These are phyloP conservation scores for Tolypocladium tropicale DNA, from an alignment of 2,329 filamentous ascomycete species.

Conservation along the genomic window DNA sequence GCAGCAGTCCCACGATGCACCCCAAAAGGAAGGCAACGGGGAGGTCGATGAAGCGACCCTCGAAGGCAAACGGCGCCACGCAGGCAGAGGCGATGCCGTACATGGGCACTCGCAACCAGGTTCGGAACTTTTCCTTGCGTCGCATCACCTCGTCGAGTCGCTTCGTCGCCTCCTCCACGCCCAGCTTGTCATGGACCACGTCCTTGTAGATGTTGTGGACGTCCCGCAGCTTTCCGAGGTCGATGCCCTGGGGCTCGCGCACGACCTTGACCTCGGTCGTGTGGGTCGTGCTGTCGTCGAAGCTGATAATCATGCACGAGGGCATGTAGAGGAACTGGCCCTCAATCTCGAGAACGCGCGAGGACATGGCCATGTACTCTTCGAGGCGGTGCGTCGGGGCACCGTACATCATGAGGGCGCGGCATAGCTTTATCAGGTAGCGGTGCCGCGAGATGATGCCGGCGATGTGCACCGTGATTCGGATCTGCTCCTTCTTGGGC, in stretches of 20 bases:
- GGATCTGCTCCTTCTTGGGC: conserved; percentile 26
- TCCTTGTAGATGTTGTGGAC: conserved; percentile 72
- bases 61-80: conserved; percentile 73
- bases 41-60: conserved; percentile 66
- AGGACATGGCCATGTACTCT: conserved; percentile 85
- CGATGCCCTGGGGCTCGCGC: conserved; percentile 55
- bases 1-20: conserved; percentile 61
- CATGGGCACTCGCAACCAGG: conserved; percentile 49
- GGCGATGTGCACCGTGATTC: conserved; percentile 50
- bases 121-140: conserved; percentile 34
- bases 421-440: conserved; percentile 77
- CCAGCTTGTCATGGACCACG: conserved; percentile 67
- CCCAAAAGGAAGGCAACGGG: conserved; percentile 70
- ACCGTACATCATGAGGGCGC: conserved; percentile 79
- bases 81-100: conserved; percentile 68
- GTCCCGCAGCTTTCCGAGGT: conserved; percentile 64
- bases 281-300: conserved; percentile 64
- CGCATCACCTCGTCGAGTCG: conserved; percentile 46
- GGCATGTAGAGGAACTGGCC: conserved; percentile 85
- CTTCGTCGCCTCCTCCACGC: conserved; percentile 58
- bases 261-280: conserved; percentile 75
- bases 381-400: conserved; percentile 87
- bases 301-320: conserved; percentile 89
- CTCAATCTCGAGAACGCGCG: conserved; percentile 79
- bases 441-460: conserved; percentile 67